Base-by-base conservation (phyloP, 164 flowering plant species). In the Vitis cinerea region DNA sequence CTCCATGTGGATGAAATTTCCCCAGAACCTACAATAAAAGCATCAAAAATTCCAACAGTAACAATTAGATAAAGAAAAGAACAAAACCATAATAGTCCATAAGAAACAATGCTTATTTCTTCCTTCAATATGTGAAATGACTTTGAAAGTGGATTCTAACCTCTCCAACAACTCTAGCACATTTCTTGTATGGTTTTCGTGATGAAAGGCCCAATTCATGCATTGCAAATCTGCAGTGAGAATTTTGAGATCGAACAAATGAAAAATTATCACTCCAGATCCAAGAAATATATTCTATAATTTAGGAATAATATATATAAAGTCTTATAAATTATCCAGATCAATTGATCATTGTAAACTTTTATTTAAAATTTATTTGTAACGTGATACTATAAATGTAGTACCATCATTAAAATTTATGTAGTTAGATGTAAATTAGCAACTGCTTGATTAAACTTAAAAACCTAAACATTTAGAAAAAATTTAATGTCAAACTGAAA, bases 161-260 rank as follows among this genome's bases (percentile, higher is more conserved):
- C 96, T 93, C 98, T 48, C 98, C 98, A 77, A 95, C 96, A 72
- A 95, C 97, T 78, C 98, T 82, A 30, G 99, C 99, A 84, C 99
- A 95, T 82, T 95, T 93, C 82, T 88, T 95, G 83, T 76, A 82
- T 48, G 99, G 99, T 75, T 87, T 95, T 72, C 85, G 83, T 17
- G 99, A 95, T 52, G 97, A 86, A 71, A 95, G 88, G 8, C 99
- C 97, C 71, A 95, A 77, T 71, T 95, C 98, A 82, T 95, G 98
- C 99, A 95, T 93, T 10, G 99, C 99, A 77, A 74, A 95, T 77
- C 99, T 94, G 89, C 50, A 74, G 31, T 19, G 61, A 60, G 78
- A 69, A 69, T 65, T 63, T 44, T 29, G 9, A 3, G 37, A 31
- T 63, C 9, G 14, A 29, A 19, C 15, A 29, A 61, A 23, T 17